Base-by-base conservation (phyloP, 225 moss, liverwort and hornwort species). In the Pseudoscleropodium purum region DNA sequence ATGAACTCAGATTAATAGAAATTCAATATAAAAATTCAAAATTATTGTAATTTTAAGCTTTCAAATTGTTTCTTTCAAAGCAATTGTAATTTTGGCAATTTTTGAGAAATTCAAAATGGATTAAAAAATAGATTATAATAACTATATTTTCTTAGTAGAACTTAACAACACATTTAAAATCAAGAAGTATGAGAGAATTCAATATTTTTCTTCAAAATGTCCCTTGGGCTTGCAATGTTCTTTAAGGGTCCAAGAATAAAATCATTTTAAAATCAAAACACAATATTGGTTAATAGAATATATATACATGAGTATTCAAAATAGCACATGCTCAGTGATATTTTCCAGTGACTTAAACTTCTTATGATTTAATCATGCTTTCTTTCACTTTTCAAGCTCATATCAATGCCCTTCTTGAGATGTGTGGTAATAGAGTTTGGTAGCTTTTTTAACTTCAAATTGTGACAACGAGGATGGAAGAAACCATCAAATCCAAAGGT, bases 81-180 rank as follows among this genome's bases (percentile, higher is more conserved):
- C 29, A 27, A 7, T 59, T 0, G 0, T 11, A 59, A 27, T 6
- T 17, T n/a, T 18, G 11, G 0, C 0, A 37, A 26, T 15, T 26
- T 26, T 10, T 27, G 1, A 79, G 11, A n/a, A 18, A 4, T 11
- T 57, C 6, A 56, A 57, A 36, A 56, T 37, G 4, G 16, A 79
- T 37, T 16, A 37, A 9, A 78, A 10, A 57, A 9, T 7, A 11
- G 1, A 52, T 5, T 34, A 54, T 25, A 15, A 3, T 1, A 37
- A 6, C 15, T 9, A 7, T 0, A 56, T 9, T 78, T 54, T 78
- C 1, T 54, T 34, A 13, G 1, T 57, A 26, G 4, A 59, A 17
- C 4, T 79, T 27, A n/a, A n/a, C 1, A 59, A 39, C 0, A 80
- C 18, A 18, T n/a, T 59, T 10, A 6, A 79, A 56, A 37, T 56